Conservation (phyloP, 164 flowering plant species). For the Tinospora cordifolia region DNA sequence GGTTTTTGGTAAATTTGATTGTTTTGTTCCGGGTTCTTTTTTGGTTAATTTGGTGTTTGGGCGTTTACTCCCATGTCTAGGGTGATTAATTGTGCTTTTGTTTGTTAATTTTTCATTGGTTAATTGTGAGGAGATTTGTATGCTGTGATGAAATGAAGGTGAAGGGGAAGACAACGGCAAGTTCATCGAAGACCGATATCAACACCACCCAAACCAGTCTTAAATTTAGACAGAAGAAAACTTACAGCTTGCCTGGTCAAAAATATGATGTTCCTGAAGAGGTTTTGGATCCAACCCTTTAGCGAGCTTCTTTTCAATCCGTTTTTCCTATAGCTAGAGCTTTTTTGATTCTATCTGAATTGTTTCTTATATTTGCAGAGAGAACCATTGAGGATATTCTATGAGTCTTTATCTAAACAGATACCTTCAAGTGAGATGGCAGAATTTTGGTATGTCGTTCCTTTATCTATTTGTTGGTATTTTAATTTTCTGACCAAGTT, state of each 20-base stretch:
- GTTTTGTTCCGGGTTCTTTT: neutral
- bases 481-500: neutral
- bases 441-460: constrained; percentile 70
- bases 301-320: neutral
- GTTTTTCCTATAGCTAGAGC: neutral
- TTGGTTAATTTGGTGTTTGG: constrained; percentile 5
- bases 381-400: constrained; percentile 90
- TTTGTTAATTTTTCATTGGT: constrained; percentile 8
- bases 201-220: constrained; percentile 37
- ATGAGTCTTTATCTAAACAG: constrained; percentile 77
- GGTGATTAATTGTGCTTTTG: neutral
- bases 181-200: constrained; percentile 49
- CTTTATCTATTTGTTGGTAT: neutral
- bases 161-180: constrained; percentile 37
- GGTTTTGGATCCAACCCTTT: constrained; percentile 30
- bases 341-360: neutral
- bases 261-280: constrained; percentile 86
- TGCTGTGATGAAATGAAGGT: constrained; percentile 41
- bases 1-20: neutral
- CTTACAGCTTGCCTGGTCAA: constrained; percentile 75
- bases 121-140: neutral
- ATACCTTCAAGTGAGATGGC: constrained; percentile 98
- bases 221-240: constrained; percentile 65
- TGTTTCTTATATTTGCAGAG: constrained; percentile 43
- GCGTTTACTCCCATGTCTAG: too few species aligned